phyloP scores from a whole-genome alignment of 345 rosid species.

The Hibiscus syriacus region DNA sequence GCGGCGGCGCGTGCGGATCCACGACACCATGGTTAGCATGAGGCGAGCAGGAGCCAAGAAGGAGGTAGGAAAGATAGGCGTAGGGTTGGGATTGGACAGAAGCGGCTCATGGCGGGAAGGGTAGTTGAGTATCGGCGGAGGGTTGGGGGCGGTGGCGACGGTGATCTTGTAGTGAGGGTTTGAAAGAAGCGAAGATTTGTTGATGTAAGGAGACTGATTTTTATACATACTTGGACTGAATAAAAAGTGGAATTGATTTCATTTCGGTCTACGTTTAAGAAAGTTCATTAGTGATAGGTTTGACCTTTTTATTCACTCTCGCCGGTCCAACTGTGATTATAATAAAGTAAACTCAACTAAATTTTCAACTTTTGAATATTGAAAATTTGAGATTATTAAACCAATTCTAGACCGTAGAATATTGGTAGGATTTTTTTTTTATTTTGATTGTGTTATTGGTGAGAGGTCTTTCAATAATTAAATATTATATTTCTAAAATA shows the following conservation, averaged over 20 bases:
- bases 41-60: conserved; percentile 14
- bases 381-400: too few species aligned
- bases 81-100: neutral
- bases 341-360: too few species aligned
- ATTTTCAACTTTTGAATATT: too few species aligned
- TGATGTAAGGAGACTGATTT: neutral
- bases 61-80: neutral
- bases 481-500: too few species aligned
- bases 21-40: conserved; percentile 38
- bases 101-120: conserved; percentile 3
- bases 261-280: neutral
- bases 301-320: too few species aligned
- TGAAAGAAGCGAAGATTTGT: neutral
- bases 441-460: too few species aligned
- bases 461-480: too few species aligned
- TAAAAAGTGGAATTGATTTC: neutral
- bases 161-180: conserved; percentile 5
- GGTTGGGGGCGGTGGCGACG: neutral
- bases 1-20: conserved; percentile 40
- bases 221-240: neutral
- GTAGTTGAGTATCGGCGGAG: neutral
- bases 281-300: neutral
- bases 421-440: too few species aligned
- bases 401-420: too few species aligned
- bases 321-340: too few species aligned